Base-by-base conservation (phyloP, 192 early-diverging fungal genomes). In the Ambispora gerdemannii region DNA sequence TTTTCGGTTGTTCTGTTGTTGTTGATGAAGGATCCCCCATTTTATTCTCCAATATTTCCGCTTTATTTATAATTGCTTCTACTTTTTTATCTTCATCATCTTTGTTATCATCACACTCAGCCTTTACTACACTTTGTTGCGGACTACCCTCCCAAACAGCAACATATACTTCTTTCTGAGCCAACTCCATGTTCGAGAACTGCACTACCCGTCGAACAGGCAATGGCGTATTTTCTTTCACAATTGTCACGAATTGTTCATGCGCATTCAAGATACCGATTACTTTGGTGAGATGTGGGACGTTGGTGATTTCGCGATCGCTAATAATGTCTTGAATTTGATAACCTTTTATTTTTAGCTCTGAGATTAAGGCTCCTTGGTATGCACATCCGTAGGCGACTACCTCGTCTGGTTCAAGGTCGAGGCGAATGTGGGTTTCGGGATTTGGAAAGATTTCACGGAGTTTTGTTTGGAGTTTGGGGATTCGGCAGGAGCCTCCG, bases 381-480 rank as follows among this genome's bases (percentile, higher is more conserved):
- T 87, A 86, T 25, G 93, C 95, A 78, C 92, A 95, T 19, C 95
- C 96, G 72, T 83, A 80, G 20, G 93, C 87, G 53, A 97, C 90
- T 20, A 94, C 88, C 83, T 98, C 96, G 79, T 98, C 95, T 8
- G 93, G 86, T 76, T 97, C 95, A 67, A 94, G 84, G 15, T 92
- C 95, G 47, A 82, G 81, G 58, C 87, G 86, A 74, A 97, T 81
- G 28, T 71, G 70, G 33, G 84, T 80, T 60, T 87, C 83, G 30
- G 83, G 80, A 30, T 70, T 53, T 43, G 74, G 73, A 83, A 98
- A 96, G 66, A 93, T 74, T 22, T 80, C 77, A 17, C 87, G 85
- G 22, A 96, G 81, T 27, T 86, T 82, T 31, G 86, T 71, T 81
- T 92, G 89, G 81, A 96, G 89, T 72, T 89, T 86, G 70, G 95